These are phyloP conservation scores for Psilocybe cubensis DNA, from an alignment of 768 basidiomycete species.

Conservation along the genomic window DNA sequence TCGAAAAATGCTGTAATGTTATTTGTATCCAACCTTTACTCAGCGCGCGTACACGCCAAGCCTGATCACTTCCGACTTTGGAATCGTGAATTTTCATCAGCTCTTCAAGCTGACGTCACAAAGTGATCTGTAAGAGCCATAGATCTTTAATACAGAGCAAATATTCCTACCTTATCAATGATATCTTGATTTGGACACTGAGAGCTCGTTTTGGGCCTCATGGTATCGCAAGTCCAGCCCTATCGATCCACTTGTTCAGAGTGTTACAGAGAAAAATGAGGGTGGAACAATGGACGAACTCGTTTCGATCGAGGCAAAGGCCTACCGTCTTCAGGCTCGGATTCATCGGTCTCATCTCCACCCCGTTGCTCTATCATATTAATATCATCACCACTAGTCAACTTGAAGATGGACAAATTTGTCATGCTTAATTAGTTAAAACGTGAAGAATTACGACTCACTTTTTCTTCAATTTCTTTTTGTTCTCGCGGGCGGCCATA, in stretches of 20 bases:
- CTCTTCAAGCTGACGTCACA: conserved; percentile 57
- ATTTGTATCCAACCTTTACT: conserved; percentile 57
- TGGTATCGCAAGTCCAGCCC: conserved; percentile 72
- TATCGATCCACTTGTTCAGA: no score
- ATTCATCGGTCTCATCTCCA: conserved; percentile 25
- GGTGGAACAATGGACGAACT: conserved; percentile 8
- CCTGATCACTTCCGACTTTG: conserved; percentile 61
- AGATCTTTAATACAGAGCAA: background rate
- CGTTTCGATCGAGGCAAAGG: conserved; percentile 13
- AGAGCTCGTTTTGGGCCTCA: conserved; percentile 30
- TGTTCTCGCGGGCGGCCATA: conserved; percentile 58
- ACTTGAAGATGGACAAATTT: conserved; percentile 23
- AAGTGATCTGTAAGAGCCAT: background rate
- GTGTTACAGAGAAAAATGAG: background rate
- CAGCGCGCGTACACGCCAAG: conserved; percentile 70
- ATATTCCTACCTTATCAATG: conserved; percentile 61
- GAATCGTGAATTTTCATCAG: conserved; percentile 67
- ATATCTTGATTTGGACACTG: conserved; percentile 71
- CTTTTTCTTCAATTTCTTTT: conserved; percentile 38
- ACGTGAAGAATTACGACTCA: conserved; percentile 25
- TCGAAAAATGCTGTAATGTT: background rate
- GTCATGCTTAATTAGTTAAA: background rate
- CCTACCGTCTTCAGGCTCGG: conserved; percentile 22
- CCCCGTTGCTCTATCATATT: conserved; percentile 9
- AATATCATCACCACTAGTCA: conserved; percentile 36